Conservation (phyloP, 768 basidiomycete species). For the Tricholoma flavovirens region DNA sequence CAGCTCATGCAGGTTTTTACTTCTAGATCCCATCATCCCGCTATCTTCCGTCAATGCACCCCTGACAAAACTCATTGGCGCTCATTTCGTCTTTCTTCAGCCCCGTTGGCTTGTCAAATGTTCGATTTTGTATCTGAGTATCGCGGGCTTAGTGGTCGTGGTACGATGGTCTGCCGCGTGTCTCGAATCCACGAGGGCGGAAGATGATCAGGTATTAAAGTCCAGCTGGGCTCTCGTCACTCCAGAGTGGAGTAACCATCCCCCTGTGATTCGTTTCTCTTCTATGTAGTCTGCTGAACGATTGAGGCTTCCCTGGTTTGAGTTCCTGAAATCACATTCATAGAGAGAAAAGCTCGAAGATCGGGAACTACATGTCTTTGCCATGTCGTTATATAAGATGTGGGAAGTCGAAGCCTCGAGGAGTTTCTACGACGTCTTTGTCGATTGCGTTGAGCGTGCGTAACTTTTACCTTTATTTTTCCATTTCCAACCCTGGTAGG, state of each 20-base stretch:
- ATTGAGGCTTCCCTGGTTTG: conserved; percentile 3
- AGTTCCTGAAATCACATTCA: conserved; percentile 2
- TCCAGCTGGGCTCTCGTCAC: conserved; percentile 6
- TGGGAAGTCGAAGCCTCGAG: conserved; percentile 16
- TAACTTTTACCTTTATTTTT: neutral
- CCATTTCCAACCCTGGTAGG: no score
- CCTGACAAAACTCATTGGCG: no score
- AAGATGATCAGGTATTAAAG: conserved; percentile 9
- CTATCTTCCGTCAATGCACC: no score
- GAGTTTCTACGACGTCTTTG: conserved; percentile 23
- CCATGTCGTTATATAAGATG: conserved; percentile 15
- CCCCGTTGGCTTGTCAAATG: no score
- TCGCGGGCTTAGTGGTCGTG: conserved; percentile 13
- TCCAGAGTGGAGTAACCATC: conserved; percentile 9
- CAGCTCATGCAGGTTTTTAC: no score
- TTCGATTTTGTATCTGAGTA: conserved; percentile 2
- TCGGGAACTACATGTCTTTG: conserved; percentile 14
- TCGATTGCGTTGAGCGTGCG: conserved; percentile 28
- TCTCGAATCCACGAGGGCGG: neutral
- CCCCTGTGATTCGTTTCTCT: conserved; percentile 9
- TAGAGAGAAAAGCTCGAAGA: neutral
- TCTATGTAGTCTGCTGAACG: conserved; percentile 1
- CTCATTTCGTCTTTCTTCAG: no score
- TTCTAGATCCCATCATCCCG: no score
- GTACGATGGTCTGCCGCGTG: conserved; percentile 12